Conservation (phyloP, 1,139 yeast genomes). For the Williopsis jadinii region DNA sequence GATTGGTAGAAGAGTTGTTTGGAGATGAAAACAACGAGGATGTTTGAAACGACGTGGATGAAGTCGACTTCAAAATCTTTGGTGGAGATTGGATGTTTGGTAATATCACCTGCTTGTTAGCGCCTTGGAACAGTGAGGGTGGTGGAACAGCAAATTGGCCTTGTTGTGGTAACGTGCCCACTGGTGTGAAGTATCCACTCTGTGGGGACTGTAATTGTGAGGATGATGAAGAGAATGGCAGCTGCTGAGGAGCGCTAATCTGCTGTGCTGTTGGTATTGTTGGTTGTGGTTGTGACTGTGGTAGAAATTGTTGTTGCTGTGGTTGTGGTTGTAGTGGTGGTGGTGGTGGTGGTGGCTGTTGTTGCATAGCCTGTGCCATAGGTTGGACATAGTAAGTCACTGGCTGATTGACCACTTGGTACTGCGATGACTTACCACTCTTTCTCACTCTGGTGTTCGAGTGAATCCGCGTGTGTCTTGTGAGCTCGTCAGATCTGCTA, state of each 20-base stretch:
- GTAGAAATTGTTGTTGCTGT: not conserved
- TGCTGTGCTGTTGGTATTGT: not conserved
- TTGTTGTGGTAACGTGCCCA: conserved; percentile 1
- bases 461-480: conserved; percentile 61
- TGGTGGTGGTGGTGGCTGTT: not conserved
- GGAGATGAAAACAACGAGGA: conserved; percentile 18
- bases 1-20: conserved; percentile 18
- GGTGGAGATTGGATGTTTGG: conserved; percentile 24
- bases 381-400: conserved; percentile 22
- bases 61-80: conserved; percentile 20
- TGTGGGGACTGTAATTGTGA: not conserved
- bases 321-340: not conserved
- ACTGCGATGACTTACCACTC: conserved; percentile 31
- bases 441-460: conserved; percentile 52
- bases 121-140: conserved; percentile 12
- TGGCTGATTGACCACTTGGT: conserved; percentile 16
- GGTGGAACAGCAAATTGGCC: conserved; percentile 1
- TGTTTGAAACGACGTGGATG: conserved; percentile 19
- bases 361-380: conserved; percentile 1
- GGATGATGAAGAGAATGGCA: not conserved
- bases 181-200: not conserved
- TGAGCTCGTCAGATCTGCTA: conserved; percentile 61
- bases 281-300: not conserved
- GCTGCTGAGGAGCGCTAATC: not conserved
- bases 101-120: conserved; percentile 13